A percentile compares a stretch with the other conserved stretches of the same genome.
Conservation (phyloP, 345 rosid species). For the Isatis tinctoria region DNA sequence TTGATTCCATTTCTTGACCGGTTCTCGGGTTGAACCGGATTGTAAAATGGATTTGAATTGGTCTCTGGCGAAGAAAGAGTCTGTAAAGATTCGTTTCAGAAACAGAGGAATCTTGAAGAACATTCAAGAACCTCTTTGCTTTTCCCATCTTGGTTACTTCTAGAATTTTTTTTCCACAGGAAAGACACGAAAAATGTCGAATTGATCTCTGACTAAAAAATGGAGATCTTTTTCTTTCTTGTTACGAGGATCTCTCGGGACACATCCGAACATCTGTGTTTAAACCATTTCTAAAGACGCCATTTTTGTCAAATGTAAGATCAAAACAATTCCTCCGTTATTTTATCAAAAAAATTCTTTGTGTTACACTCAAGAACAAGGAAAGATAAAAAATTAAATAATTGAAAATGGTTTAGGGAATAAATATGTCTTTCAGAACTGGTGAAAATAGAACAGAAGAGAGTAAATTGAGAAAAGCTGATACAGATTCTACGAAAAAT, state of each 20-base stretch:
- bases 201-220: constrained; percentile 45
- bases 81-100: constrained; percentile 33
- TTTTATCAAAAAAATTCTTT: neutral
- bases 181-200: neutral
- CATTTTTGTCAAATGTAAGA: constrained; percentile 30
- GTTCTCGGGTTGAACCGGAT: constrained; percentile 10
- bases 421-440: neutral
- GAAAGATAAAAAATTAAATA: neutral
- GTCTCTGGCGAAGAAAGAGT: neutral
- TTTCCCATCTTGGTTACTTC: neutral
- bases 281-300: constrained; percentile 57
- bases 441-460: neutral
- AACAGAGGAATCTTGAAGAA: constrained; percentile 24
- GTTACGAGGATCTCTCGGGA: constrained; percentile 23
- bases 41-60: neutral
- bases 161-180: neutral
- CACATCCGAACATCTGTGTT: constrained; percentile 47
- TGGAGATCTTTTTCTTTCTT: constrained; percentile 44
- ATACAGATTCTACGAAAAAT: neutral
- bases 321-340: neutral
- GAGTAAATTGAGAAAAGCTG: neutral
- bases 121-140: constrained; percentile 19
- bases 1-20: constrained; percentile 11
- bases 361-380: neutral
- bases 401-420: neutral